Conservation (phyloP, 306 rosid species). For the Adenanthera pavonina region DNA sequence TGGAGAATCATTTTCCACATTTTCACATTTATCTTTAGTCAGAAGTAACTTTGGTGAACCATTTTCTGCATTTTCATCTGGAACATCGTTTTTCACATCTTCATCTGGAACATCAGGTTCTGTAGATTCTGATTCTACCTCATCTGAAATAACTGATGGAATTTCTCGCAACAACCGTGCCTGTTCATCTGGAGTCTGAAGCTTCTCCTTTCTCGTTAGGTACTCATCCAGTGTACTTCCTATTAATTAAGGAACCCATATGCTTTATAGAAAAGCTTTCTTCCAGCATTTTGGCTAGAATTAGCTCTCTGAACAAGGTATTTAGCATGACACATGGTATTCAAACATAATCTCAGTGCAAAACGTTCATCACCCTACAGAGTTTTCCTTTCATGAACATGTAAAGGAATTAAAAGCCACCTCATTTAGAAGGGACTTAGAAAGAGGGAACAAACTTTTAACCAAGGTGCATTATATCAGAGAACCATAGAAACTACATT, state of each 20-base stretch:
- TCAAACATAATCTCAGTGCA: conserved; percentile 11
- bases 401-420: background rate
- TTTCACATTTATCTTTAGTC: too few relatives aligned
- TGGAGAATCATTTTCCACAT: conserved; percentile 30
- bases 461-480: conserved; percentile 17
- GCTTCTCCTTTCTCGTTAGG: conserved; percentile 70
- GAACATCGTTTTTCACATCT: too few relatives aligned
- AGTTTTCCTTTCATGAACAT: conserved; percentile 14
- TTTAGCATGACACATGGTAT: conserved; percentile 13
- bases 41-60: too few relatives aligned
- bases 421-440: conserved; percentile 16
- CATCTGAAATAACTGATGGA: conserved; percentile 72
- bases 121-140: conserved; percentile 51
- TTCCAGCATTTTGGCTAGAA: conserved; percentile 17
- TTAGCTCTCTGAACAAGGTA: conserved; percentile 21
- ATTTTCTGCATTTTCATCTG: too few relatives aligned
- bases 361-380: conserved; percentile 14
- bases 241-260: conserved; percentile 58
- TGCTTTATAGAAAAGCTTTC: conserved; percentile 10
- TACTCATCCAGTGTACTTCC: conserved; percentile 68
- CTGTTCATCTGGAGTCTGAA: conserved; percentile 69
- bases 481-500: conserved; percentile 14
- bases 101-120: conserved; percentile 42
- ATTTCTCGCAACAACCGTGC: conserved; percentile 63
- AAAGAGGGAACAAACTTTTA: background rate